Conservation (phyloP, 176 grass and related monocot species). For the sorghum (Sorghum bicolor) region DNA sequence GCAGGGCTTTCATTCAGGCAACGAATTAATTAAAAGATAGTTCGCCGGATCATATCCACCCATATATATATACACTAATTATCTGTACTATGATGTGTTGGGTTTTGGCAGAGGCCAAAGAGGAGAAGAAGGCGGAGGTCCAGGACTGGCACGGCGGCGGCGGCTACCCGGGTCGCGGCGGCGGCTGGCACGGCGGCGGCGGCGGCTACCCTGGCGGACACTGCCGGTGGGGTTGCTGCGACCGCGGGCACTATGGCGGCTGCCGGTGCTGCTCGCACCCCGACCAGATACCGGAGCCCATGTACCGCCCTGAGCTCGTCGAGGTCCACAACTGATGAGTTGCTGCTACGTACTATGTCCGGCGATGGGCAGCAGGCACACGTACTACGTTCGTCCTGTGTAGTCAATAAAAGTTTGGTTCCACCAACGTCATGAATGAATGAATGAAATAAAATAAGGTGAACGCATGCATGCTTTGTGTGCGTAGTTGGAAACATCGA, state of each 20-base stretch:
- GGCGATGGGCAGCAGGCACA: background rate
- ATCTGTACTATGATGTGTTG: background rate
- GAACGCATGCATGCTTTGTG: background rate
- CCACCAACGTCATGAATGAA: background rate
- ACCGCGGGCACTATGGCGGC: slow-evolving; percentile 32
- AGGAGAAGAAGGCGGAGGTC: slow-evolving; percentile 26
- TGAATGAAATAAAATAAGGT: background rate
- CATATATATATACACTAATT: background rate
- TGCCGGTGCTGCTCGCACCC: slow-evolving; percentile 55
- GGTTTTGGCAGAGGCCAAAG: background rate
- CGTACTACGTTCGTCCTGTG: background rate
- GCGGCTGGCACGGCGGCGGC: background rate
- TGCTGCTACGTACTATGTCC: background rate
- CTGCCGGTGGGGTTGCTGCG: slow-evolving; percentile 44
- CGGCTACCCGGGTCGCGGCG: background rate
- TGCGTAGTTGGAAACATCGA: background rate
- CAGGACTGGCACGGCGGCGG: background rate
- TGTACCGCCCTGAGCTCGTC: slow-evolving; percentile 45
- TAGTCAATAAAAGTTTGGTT: background rate
- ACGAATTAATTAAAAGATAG: too few species aligned
- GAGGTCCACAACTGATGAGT: slow-evolving; percentile 25
- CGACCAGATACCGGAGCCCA: slow-evolving; percentile 57
- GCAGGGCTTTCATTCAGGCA: too few species aligned
- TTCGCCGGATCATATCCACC: too few species aligned
- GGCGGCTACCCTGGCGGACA: slow-evolving; percentile 19